These are phyloP conservation scores for Solanum sparsipilum DNA, from an alignment of 257 asterid genomes.

Conservation along the genomic window DNA sequence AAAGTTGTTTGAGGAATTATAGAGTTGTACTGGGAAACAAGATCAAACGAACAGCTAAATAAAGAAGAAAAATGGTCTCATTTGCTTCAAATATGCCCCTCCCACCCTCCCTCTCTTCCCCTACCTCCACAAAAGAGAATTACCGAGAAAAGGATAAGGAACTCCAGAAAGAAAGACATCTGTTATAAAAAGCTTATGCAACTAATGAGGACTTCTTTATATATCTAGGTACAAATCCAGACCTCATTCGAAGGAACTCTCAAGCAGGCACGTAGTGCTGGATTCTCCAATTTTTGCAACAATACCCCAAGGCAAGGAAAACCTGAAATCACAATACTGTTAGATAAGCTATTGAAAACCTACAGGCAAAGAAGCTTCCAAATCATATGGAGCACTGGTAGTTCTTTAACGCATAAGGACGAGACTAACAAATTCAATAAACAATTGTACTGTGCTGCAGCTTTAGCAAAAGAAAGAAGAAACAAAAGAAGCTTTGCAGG, in stretches of 20 bases:
- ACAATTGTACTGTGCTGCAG: not conserved
- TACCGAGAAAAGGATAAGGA: not conserved
- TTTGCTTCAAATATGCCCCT: not conserved
- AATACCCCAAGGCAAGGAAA: constrained; percentile 91
- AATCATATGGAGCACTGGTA: not conserved
- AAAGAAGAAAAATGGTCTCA: not conserved
- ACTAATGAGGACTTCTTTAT: not conserved
- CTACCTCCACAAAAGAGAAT: not conserved
- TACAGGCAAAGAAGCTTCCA: not conserved
- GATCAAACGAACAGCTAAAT: not conserved
- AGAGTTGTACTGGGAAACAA: not conserved
- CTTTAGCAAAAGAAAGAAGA: not conserved
- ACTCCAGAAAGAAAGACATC: not conserved
- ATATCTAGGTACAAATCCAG: constrained; percentile 8
- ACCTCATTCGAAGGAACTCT: constrained; percentile 86
- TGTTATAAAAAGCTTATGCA: not conserved
- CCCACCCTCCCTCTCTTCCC: not conserved
- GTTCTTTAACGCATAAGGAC: not conserved
- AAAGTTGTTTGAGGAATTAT: not conserved
- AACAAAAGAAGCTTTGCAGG: not conserved
- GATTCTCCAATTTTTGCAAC: constrained; percentile 94
- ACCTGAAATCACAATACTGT: constrained; percentile 33
- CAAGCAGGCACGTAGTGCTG: constrained; percentile 88
- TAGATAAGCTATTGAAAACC: not conserved
- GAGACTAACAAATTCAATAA: not conserved